phyloP scores from a whole-genome alignment of 345 rosid genomes.

The Isatis tinctoria region DNA sequence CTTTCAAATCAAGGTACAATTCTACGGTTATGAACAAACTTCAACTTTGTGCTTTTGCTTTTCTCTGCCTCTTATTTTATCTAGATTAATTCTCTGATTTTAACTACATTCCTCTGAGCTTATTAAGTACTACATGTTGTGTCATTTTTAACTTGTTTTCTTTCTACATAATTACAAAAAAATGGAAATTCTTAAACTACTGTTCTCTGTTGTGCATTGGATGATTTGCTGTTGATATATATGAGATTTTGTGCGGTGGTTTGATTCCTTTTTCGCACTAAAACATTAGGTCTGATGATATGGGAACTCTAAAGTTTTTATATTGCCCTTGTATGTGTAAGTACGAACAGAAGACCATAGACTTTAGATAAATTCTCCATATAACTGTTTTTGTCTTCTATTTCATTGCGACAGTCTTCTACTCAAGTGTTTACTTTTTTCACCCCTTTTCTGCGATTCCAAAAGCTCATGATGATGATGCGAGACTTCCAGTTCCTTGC shows the following conservation, averaged over 20 bases:
- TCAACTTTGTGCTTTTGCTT: not conserved
- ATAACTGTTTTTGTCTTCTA: not conserved
- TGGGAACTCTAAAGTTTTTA: not conserved
- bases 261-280: not conserved
- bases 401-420: not conserved
- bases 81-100: not conserved
- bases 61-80: not conserved
- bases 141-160: not conserved
- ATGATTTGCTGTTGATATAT: not conserved
- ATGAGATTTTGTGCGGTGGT: not conserved
- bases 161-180: conserved; percentile 1
- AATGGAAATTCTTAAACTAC: conserved; percentile 1
- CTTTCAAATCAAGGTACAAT: conserved; percentile 74
- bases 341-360: not conserved
- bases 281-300: not conserved
- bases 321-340: not conserved
- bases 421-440: conserved; percentile 10
- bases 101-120: not conserved
- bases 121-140: not conserved
- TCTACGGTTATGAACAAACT: not conserved
- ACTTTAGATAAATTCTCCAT: conserved; percentile 3
- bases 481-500: not conserved
- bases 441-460: not conserved
- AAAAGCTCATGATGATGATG: not conserved
- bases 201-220: not conserved